phyloP scores from a whole-genome alignment of 768 basidiomycete genomes.

The Russula dissimulans region DNA sequence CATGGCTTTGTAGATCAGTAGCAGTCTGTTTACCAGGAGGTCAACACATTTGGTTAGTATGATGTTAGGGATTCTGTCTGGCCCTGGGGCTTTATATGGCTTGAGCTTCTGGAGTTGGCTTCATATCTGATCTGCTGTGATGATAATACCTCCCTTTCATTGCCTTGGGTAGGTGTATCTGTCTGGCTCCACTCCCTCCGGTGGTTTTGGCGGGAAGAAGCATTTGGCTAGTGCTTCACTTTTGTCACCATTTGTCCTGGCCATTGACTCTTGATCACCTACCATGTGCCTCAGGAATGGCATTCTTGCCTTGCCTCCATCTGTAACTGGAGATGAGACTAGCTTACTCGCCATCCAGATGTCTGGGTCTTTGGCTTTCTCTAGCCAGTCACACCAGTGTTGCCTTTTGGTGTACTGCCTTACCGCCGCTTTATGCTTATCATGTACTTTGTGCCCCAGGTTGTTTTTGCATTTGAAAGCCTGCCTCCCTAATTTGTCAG shows the following conservation, averaged over 20 bases:
- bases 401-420: not conserved
- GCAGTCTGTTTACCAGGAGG: not conserved
- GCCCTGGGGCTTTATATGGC: not conserved
- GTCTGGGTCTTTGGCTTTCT: not conserved
- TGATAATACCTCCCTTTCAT: too few species aligned
- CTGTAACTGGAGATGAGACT: not conserved
- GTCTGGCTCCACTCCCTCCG: too few species aligned
- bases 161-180: too few species aligned
- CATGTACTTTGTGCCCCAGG: not conserved
- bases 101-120: not conserved
- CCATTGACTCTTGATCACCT: not conserved
- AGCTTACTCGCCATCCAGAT: not conserved
- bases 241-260: too few species aligned
- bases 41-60: not conserved
- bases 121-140: too few species aligned
- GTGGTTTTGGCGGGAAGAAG: too few species aligned
- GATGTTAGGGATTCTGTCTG: not conserved
- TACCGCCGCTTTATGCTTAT: not conserved
- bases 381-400: not conserved
- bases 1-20: not conserved
- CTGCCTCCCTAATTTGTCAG: not conserved
- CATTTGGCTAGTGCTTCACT: too few species aligned
- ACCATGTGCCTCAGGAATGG: not conserved
- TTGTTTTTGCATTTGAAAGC: too few species aligned
- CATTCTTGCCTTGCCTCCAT: not conserved